Evolutionary conservation across 768 basidiomycete genomes (phyloP), one percentile per base, ranked within the genome.

Genomic region (Gloeophyllum trabeum): DNA sequence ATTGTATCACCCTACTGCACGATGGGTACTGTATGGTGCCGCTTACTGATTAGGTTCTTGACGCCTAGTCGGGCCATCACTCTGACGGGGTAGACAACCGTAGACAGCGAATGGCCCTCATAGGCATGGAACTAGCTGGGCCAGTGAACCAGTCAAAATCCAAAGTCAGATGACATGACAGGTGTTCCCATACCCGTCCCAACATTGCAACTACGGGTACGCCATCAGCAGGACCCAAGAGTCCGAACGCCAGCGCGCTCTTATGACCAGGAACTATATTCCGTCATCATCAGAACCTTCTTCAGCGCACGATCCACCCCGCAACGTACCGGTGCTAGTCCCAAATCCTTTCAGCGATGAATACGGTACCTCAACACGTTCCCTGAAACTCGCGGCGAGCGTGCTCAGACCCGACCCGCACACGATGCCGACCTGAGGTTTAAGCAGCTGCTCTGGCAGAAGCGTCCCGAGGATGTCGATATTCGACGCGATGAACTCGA

Each of bases 171-270:
- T 26, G 30, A 12, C 12, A 39, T 38, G 23, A 6, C 7, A 22
- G 4, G 7, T 6, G 21, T 14, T 35, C 14, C 58, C 75, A 42
- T 51, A 87, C 86, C 55, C 91, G 68, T 45, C 90, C 90, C 23
- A 93, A 77, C 84, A 91, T 91, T 6, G 81, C 86, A 3, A 93
- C 86, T 7, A 86, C 89, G 0, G 91, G 84, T 0, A 83, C 70
- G n/a, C 74, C 73, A 40, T 69, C 61, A 4, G 66, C 70, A 23
- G 58, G 53, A 1, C 87, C 84, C 52, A 92, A 66, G 20, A 77
- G 58, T 4, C 90, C 90, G 59, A 93, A 92, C 0, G 87, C 86
- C 18, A 93, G 65, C 5, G 71, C 61, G 45, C 85, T 88, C 59
- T 76, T 75, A 51, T 93, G 91, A 21, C 91, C 90, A n/a, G 60